Evolutionary conservation across 305 asterid species (phyloP).

Genomic region (Petunia hybrid): DNA sequence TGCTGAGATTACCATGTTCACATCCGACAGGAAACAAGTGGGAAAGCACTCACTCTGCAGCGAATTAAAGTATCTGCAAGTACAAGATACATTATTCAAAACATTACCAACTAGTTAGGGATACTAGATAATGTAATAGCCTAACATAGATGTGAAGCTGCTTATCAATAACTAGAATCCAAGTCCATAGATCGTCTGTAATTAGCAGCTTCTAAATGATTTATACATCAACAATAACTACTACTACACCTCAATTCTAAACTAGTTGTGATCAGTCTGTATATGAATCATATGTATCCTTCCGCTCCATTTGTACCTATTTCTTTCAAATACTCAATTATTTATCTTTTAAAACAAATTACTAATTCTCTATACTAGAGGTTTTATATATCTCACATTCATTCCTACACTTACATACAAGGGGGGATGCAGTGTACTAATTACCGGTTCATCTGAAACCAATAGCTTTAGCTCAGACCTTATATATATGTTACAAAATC

Average conservation of each 20-base stretch:
- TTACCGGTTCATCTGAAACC: too few species aligned
- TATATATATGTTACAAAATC: too few species aligned
- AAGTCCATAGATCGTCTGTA: not conserved
- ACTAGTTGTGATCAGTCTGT: constrained; percentile 16
- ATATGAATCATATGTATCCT: not conserved
- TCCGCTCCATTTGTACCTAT: not conserved
- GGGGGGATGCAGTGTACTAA: too few species aligned
- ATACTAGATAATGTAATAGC: constrained; percentile 12
- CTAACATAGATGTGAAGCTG: constrained; percentile 11
- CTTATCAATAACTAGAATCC: too few species aligned
- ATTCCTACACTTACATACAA: not conserved
- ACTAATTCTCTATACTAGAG: not conserved
- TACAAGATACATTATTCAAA: constrained; percentile 26
- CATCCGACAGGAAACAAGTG: constrained; percentile 82
- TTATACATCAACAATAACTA: not conserved
- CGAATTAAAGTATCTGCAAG: constrained; percentile 84
- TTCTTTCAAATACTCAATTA: constrained; percentile 16
- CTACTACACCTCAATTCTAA: not conserved
- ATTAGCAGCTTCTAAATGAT: not conserved
- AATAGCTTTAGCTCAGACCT: too few species aligned
- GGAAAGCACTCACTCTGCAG: constrained; percentile 94
- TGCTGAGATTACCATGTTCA: constrained; percentile 97
- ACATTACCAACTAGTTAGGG: constrained; percentile 19
- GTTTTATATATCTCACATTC: not conserved
- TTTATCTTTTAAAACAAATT: not conserved